Percentiles rank a stretch among this genome's conserved stretches.
These are phyloP conservation scores for Blastocystis hominis DNA, from an alignment of 352 stramenopile genomes.

Conservation along the genomic window DNA sequence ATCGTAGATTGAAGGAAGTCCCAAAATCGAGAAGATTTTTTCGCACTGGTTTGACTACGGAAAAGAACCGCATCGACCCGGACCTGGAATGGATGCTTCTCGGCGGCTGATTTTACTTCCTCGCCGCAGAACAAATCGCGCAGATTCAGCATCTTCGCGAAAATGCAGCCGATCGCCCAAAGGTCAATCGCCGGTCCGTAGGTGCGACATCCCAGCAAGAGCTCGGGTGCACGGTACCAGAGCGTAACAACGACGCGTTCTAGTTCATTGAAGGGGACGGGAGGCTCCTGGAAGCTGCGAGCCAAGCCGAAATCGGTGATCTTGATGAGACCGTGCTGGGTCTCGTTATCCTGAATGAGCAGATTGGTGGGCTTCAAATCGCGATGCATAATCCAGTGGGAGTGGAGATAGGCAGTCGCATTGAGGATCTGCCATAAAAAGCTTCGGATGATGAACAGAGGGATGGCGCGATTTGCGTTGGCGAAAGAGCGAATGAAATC, in stretches of 20 bases:
- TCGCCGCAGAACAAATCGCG: constrained; percentile 75
- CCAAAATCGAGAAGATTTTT: constrained; percentile 79
- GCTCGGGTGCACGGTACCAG: constrained; percentile 85
- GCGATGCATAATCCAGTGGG: constrained; percentile 81
- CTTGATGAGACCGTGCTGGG: constrained; percentile 58
- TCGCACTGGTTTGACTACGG: constrained; percentile 68
- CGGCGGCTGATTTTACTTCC: constrained; percentile 69
- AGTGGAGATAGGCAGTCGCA: constrained; percentile 82
- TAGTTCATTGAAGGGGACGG: constrained; percentile 70
- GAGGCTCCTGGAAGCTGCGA: constrained; percentile 76
- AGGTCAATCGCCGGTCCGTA: constrained; percentile 89
- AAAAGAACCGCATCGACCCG: background rate
- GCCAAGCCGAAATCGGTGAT: constrained; percentile 76
- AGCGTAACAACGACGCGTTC: constrained; percentile 80
- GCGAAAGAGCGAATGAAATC: constrained; percentile 69
- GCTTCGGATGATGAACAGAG: constrained; percentile 59
- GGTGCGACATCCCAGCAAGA: constrained; percentile 78
- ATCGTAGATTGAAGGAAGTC: constrained; percentile 67
- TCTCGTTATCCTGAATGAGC: constrained; percentile 69
- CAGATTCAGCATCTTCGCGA: constrained; percentile 74
- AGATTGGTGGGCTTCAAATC: constrained; percentile 86
- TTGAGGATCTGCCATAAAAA: constrained; percentile 68
- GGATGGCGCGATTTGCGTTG: constrained; percentile 73
- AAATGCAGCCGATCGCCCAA: constrained; percentile 87
- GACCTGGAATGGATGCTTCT: constrained; percentile 77